phyloP scores from a whole-genome alignment of 2,329 filamentous ascomycete genomes.

The Bipolaris bicolor region DNA sequence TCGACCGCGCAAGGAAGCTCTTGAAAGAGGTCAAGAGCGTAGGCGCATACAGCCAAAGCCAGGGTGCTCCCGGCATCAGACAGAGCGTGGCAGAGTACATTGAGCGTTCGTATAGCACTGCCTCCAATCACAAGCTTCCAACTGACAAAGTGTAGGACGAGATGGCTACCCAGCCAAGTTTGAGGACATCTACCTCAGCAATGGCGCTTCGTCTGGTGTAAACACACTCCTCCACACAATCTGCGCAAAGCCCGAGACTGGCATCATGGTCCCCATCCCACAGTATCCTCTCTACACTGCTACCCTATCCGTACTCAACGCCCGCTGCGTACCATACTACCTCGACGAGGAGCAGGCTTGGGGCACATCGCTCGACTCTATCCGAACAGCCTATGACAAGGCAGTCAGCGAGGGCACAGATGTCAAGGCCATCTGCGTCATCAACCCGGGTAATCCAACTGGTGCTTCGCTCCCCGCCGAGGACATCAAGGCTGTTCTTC shows the following conservation, averaged over 20 bases:
- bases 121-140: neutral
- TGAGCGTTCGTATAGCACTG: slow-evolving; percentile 64
- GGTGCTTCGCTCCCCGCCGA: slow-evolving; percentile 80
- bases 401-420: slow-evolving; percentile 80
- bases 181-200: slow-evolving; percentile 85
- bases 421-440: slow-evolving; percentile 91
- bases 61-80: slow-evolving; percentile 83
- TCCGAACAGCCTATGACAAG: slow-evolving; percentile 74
- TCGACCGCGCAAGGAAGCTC: slow-evolving; percentile 81
- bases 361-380: slow-evolving; percentile 84
- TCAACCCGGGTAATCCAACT: slow-evolving; percentile 98
- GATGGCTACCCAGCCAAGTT: slow-evolving; percentile 87
- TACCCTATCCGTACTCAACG: slow-evolving; percentile 83
- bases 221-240: slow-evolving; percentile 92
- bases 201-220: slow-evolving; percentile 90
- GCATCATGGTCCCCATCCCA: slow-evolving; percentile 91
- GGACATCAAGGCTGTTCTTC: slow-evolving; percentile 83
- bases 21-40: slow-evolving; percentile 86
- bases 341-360: slow-evolving; percentile 85
- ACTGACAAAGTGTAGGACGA: slow-evolving; percentile 61
- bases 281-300: slow-evolving; percentile 99
- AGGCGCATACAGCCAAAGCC: slow-evolving; percentile 94
- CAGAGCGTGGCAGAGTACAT: slow-evolving; percentile 93
- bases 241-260: slow-evolving; percentile 75
- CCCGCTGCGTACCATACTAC: slow-evolving; percentile 88